Base-by-base conservation (phyloP, 805 yeast species). In the Kodamaea hsintzibuensis region DNA sequence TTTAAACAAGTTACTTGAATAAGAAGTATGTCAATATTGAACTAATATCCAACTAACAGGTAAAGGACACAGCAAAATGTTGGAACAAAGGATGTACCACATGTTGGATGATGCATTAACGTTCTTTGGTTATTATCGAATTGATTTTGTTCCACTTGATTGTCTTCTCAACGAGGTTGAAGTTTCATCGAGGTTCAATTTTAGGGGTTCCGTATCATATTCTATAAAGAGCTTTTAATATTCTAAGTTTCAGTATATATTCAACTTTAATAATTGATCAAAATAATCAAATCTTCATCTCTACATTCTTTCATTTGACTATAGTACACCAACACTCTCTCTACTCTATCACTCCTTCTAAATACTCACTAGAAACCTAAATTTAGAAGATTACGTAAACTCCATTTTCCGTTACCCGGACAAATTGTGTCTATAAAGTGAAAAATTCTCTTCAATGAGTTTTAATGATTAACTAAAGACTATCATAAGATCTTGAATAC, bases 331-430 rank as follows among this genome's bases (percentile, higher is more conserved):
- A n/a, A n/a, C 25, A 22, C 25, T 22, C 25, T 4, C 25, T 22
- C 25, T 22, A 22, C 25, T 6, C 25, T 22, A 22, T 22, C 6
- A 22, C 25, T 22, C 6, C 25, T 22, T 4, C 25, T 22, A 22
- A 4, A 22, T 22, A 22, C 25, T n/a, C n/a, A 22, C 25, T 22
- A 6, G 6, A 22, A 22, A 22, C 25, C 25, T 22, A 22, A 22
- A 22, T 22, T 22, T 22, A 22, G 25, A 22, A 22, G 25, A 22
- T n/a, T n/a, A 6, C 2, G 22, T 3, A 40, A 14, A 37, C 16
- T 39, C 17, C 17, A 38, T n/a, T n/a, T n/a, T n/a, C n/a, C n/a
- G 44, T 48, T 48, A 48, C 50, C 50, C 50, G 50, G 50, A 48
- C 25, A 19, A 22, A 7, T 2, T 10, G n/a, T 47, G 16, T 10